Base-by-base conservation (phyloP, 805 yeast species). In the Starmerella gropengiesseri region DNA sequence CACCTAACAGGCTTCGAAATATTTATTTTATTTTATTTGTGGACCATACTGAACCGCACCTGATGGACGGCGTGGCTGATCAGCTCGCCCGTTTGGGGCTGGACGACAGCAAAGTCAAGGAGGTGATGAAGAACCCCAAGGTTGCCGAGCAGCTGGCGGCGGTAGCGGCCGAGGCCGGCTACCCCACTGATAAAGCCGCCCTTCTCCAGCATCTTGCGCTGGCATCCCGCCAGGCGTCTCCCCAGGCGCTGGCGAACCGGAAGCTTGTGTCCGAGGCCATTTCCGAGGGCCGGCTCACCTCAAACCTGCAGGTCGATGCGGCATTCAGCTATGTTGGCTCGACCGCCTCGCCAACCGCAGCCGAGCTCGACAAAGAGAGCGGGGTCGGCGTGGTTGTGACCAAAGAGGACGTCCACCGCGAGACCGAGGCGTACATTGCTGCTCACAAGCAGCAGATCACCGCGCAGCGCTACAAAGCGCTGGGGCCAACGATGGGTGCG, bases 121-220 rank as follows among this genome's bases (percentile, higher is more conserved):
- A 91, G 58, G 78, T 86, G 44, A 61, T 76, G 44, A 89, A 85
- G 61, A 89, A 91, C 66, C 77, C 78, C 59, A 87, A 87, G 61
- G 93, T 87, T 31, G 73, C 89, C 14, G 66, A 67, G 31, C 74
- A 94, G 1, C 69, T 91, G 40, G 70, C 68, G 23, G 73, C 73
- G 28, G 71, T 86, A 46, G 67, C 81, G 43, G 55, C 58, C 19
- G 75, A 74, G 41, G 65, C 71, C 21, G 54, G 48, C 26, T 39
- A 16, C 25, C 58, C 75, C 51, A 13, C 36, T 5, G 81, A 77
- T 48, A 81, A 78, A 53, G 63, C 77, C 46, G 69, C 80, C 4
- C 68, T 83, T 44, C 65, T 85, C 38, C 95, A 87, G 60, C 73
- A 76, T 45, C 70, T 89, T 49, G 95, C 96, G 4, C 68, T 79